phyloP scores from a whole-genome alignment of 2,329 filamentous ascomycete species.

The Chalaropsis thielavioides region DNA sequence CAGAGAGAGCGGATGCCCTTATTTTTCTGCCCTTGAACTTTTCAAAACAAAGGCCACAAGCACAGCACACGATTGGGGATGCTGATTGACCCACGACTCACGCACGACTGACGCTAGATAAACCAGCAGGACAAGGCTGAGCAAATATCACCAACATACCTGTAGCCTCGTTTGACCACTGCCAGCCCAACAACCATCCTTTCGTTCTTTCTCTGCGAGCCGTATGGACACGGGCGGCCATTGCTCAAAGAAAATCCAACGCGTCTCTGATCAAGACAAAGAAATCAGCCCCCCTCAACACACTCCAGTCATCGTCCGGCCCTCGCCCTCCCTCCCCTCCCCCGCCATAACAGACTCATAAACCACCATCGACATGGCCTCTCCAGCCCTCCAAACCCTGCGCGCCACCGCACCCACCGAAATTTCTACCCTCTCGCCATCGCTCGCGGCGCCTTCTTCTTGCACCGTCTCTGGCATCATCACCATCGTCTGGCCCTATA shows the following conservation, averaged over 20 bases:
- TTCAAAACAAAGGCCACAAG: neutral
- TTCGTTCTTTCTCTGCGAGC: neutral
- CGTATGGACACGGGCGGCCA: neutral
- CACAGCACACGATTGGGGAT: neutral
- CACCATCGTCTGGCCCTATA: slow-evolving; percentile 85
- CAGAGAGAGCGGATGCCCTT: neutral
- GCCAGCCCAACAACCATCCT: neutral
- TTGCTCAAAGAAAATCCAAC: neutral
- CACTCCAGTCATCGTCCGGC: neutral
- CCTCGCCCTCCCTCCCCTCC: too few species aligned
- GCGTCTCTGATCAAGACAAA: neutral
- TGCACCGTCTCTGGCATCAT: slow-evolving; percentile 53
- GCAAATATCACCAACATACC: neutral
- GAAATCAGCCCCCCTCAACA: neutral
- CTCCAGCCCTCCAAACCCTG: slow-evolving; percentile 18
- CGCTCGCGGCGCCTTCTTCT: slow-evolving; percentile 28
- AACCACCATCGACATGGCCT: slow-evolving; percentile 5
- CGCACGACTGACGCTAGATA: neutral
- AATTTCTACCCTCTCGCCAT: slow-evolving; percentile 41
- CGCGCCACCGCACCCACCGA: slow-evolving; percentile 29
- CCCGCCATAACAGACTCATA: neutral
- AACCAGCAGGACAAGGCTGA: neutral
- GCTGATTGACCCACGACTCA: neutral
- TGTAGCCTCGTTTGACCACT: neutral
- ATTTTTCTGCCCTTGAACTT: neutral